Evolutionary conservation across 2,329 filamentous ascomycete species (phyloP).

Genomic region (Geosmithia morbida): DNA sequence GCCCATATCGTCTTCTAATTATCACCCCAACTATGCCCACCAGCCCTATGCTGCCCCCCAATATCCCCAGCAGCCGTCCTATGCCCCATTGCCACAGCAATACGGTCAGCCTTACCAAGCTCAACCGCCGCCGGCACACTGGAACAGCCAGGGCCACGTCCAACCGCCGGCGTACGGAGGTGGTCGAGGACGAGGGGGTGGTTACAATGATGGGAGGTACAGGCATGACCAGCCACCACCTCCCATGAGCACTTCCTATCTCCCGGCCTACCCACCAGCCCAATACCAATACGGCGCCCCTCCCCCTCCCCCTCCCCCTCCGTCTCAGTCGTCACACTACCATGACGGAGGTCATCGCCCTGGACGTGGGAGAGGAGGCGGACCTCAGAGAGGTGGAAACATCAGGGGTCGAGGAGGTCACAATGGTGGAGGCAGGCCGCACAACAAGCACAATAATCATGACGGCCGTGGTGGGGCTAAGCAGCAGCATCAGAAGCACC

Average conservation of each 20-base stretch:
- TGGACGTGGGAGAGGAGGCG: constrained; percentile 25
- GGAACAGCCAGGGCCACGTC: constrained; percentile 17
- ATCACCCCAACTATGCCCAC: constrained; percentile 44
- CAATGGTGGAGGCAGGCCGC: constrained; percentile 29
- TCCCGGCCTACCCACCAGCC: constrained; percentile 20
- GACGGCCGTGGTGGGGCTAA: constrained; percentile 3
- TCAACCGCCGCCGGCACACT: constrained; percentile 19
- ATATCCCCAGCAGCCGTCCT: constrained; percentile 28
- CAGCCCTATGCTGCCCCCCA: constrained; percentile 31
- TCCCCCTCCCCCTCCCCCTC: constrained; percentile 14
- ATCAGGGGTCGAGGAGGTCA: constrained; percentile 21
- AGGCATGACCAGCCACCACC: constrained; percentile 16
- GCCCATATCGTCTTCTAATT: constrained; percentile 36
- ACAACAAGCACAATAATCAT: constrained; percentile 18
- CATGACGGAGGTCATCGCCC: constrained; percentile 18
- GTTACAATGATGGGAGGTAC: constrained; percentile 24
- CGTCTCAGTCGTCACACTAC: constrained; percentile 5
- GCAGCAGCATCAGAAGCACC: constrained; percentile 4
- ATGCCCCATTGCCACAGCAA: constrained; percentile 20
- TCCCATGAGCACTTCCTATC: constrained; percentile 18
- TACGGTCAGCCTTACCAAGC: constrained; percentile 20
- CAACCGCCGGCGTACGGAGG: constrained; percentile 20
- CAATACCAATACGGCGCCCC: constrained; percentile 26
- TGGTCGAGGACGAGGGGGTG: constrained; percentile 23
- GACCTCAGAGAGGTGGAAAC: constrained; percentile 12